Conservation (phyloP, 371 early-diverging fungal genomes). For the Basidiobolus meristosporus region DNA sequence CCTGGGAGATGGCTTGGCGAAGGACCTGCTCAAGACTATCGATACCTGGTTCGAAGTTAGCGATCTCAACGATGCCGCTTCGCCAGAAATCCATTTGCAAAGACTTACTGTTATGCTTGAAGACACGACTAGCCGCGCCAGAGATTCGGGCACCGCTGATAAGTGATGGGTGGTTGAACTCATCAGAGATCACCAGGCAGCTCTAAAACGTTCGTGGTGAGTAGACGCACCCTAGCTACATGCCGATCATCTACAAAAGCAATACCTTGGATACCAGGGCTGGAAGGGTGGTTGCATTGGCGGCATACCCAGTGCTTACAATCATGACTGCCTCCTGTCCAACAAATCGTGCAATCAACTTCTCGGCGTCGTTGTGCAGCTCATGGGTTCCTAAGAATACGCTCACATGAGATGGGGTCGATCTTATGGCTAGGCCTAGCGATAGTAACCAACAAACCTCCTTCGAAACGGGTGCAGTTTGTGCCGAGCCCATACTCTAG, state of each 20-base stretch:
- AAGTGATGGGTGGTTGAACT: conserved; percentile 94
- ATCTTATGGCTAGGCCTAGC: too few species aligned
- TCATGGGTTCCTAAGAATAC: conserved; percentile 41
- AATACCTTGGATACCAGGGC: conserved; percentile 82
- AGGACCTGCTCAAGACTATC: conserved; percentile 72
- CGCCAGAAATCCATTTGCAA: too few species aligned
- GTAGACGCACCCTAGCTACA: too few species aligned
- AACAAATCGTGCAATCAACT: conserved; percentile 86
- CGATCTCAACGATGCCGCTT: too few species aligned
- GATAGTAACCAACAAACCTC: conserved; percentile 15
- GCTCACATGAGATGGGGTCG: neutral
- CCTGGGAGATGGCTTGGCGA: conserved; percentile 88
- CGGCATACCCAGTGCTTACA: conserved; percentile 98
- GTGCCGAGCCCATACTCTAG: conserved; percentile 38
- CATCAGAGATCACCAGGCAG: conserved; percentile 90
- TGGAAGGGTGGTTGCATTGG: conserved; percentile 96
- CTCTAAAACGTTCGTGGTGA: too few species aligned
- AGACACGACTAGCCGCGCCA: conserved; percentile 89
- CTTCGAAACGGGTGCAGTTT: conserved; percentile 52
- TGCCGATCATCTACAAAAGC: too few species aligned
- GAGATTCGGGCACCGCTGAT: conserved; percentile 92
- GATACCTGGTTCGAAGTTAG: conserved; percentile 12
- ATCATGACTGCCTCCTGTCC: conserved; percentile 88
- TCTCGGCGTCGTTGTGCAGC: conserved; percentile 70
- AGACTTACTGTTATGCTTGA: conserved; percentile 97